phyloP scores from a whole-genome alignment of 495 filamentous ascomycete genomes.

The Xylaria scruposa region DNA sequence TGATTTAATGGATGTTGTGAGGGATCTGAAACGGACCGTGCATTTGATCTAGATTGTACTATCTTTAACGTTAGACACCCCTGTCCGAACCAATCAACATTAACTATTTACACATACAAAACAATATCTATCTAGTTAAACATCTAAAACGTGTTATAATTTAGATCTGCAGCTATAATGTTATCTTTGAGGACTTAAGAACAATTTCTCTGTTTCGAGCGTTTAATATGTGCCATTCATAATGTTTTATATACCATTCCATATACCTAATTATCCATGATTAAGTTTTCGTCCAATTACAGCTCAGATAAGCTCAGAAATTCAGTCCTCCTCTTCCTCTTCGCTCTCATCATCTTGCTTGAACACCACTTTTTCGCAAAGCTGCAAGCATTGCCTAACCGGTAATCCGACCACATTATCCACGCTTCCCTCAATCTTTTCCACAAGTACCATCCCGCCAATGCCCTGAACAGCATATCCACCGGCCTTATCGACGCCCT shows the following conservation, averaged over 20 bases:
- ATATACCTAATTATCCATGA: background rate
- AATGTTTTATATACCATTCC: slow-evolving; percentile 13
- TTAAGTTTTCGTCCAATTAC: background rate
- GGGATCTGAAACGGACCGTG: too few species aligned
- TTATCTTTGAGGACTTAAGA: too few species aligned
- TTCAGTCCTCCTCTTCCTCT: slow-evolving; percentile 42
- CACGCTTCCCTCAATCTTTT: slow-evolving; percentile 84
- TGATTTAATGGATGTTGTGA: too few species aligned
- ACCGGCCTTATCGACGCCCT: slow-evolving; percentile 95
- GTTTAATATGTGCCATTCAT: slow-evolving; percentile 1
- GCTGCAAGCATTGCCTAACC: slow-evolving; percentile 74
- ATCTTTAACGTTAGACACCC: too few species aligned
- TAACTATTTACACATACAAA: too few species aligned
- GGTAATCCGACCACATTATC: slow-evolving; percentile 98
- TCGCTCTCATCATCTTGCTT: slow-evolving; percentile 51
- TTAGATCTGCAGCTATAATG: too few species aligned
- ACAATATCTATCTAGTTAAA: too few species aligned
- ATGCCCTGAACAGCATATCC: slow-evolving; percentile 94
- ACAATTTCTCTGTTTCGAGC: background rate
- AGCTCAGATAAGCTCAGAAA: background rate
- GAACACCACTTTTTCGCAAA: slow-evolving; percentile 84
- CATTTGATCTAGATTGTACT: too few species aligned
- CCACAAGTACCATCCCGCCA: slow-evolving; percentile 79
- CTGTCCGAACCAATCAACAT: too few species aligned
- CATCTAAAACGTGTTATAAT: too few species aligned